Percentiles rank a stretch among this genome's conserved stretches.
Evolutionary conservation across 208 protist species (phyloP).

Genomic region (Pavlovales sp.): DNA sequence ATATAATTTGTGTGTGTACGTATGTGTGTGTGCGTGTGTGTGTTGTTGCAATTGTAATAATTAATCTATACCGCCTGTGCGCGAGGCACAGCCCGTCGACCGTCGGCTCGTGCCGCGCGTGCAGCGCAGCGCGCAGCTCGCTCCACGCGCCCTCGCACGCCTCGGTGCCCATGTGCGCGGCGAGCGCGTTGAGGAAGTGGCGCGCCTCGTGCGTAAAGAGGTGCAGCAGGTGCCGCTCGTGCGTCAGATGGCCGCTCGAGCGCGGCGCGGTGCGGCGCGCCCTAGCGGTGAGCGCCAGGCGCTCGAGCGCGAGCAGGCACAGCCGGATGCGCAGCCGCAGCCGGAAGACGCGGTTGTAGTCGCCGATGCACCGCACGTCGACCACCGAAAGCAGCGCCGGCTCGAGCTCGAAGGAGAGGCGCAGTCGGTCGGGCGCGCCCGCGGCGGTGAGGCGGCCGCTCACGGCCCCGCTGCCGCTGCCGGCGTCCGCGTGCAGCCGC

Average conservation of each 20-base stretch:
- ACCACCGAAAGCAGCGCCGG: not conserved
- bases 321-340: not conserved
- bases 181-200: not conserved
- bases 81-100: not conserved
- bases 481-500: not conserved
- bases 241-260: too few species aligned
- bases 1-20: too few species aligned
- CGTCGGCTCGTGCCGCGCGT: not conserved
- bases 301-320: not conserved
- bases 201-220: not conserved
- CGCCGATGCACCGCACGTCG: not conserved
- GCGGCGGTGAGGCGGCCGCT: not conserved
- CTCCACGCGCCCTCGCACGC: not conserved
- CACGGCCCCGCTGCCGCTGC: too few species aligned
- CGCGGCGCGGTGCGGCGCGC: too few species aligned
- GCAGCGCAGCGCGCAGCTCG: not conserved
- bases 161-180: not conserved
- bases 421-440: not conserved
- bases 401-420: not conserved
- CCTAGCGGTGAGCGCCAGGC: not conserved
- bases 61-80: not conserved
- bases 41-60: too few species aligned
- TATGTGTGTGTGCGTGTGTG: too few species aligned
- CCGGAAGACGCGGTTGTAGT: not conserved
- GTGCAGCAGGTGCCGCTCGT: not conserved